Evolutionary conservation across 1,284 basidiomycete species (phyloP).

Genomic region (Apiotrichum gracile): DNA sequence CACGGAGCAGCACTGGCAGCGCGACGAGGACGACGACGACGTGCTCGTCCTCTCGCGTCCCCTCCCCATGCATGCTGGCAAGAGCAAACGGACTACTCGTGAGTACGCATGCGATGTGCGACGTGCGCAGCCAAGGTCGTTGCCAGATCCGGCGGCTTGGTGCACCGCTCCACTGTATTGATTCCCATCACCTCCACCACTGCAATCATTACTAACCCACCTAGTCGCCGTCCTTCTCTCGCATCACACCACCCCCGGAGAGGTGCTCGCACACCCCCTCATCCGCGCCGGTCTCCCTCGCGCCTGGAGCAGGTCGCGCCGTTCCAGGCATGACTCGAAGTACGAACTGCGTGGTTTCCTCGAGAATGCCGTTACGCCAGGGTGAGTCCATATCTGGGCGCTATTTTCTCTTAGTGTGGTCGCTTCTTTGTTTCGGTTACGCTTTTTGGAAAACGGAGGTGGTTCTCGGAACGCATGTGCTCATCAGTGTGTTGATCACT

Average conservation of each 20-base stretch:
- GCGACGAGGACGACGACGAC: constrained; percentile 18
- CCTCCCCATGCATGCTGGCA: background rate
- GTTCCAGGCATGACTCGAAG: background rate
- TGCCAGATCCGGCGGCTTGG: too few relatives aligned
- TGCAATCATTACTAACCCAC: background rate
- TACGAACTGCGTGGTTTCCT: constrained; percentile 6
- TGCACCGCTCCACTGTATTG: too few relatives aligned
- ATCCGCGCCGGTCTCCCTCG: constrained; percentile 15
- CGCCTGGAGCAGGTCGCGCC: constrained; percentile 12
- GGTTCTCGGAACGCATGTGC: too few relatives aligned
- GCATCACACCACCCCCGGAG: constrained; percentile 19
- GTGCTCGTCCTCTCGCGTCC: constrained; percentile 13
- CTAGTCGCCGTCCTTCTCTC: constrained; percentile 17
- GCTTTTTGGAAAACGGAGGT: too few relatives aligned
- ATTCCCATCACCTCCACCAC: background rate
- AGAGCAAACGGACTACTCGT: constrained; percentile 7
- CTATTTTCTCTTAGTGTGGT: background rate
- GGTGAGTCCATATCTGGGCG: constrained; percentile 4
- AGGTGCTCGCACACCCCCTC: constrained; percentile 16
- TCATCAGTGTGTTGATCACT: too few relatives aligned
- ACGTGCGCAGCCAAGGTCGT: too few relatives aligned
- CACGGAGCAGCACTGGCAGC: background rate
- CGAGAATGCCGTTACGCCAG: constrained; percentile 12
- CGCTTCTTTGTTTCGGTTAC: background rate
- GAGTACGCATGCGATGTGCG: background rate